Percentiles rank a stretch among this genome's conserved stretches.
Conservation (phyloP, 345 rosid genomes). For the Lagerstroemia speciosa region DNA sequence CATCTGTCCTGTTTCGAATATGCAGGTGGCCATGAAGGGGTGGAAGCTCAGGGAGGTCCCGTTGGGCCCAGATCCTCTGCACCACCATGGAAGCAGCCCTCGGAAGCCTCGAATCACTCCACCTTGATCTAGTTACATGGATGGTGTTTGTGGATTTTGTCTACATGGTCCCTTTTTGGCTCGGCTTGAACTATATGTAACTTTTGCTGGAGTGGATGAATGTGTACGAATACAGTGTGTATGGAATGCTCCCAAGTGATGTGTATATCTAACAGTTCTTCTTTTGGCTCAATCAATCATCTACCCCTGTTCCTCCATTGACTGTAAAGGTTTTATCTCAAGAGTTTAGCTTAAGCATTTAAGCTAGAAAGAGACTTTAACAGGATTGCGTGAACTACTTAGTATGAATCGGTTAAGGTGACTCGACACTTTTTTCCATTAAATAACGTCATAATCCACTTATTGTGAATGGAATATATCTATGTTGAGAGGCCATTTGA, state of each 20-base stretch:
- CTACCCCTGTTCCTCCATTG: too few species aligned
- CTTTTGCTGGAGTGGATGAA: not conserved
- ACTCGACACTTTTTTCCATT: too few species aligned
- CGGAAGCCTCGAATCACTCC: slow-evolving; percentile 19
- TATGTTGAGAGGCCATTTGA: too few species aligned
- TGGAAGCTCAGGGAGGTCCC: slow-evolving; percentile 29
- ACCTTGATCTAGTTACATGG: not conserved
- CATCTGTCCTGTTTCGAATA: not conserved
- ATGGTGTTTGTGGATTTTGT: not conserved
- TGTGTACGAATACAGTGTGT: not conserved
- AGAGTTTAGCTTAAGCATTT: too few species aligned
- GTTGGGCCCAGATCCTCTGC: slow-evolving; percentile 43
- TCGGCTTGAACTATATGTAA: not conserved
- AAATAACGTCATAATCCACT: too few species aligned
- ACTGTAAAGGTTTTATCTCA: too few species aligned
- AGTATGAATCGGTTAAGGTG: too few species aligned
- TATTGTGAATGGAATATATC: too few species aligned
- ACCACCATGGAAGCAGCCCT: slow-evolving; percentile 26
- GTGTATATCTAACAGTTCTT: not conserved
- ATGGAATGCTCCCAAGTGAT: not conserved
- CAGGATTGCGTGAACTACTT: too few species aligned
- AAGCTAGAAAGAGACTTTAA: too few species aligned
- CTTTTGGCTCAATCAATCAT: too few species aligned
- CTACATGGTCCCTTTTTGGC: not conserved
- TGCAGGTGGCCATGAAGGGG: slow-evolving; percentile 2